Conservation (phyloP, 495 filamentous ascomycete genomes). For the Glutinoglossum americanum region DNA sequence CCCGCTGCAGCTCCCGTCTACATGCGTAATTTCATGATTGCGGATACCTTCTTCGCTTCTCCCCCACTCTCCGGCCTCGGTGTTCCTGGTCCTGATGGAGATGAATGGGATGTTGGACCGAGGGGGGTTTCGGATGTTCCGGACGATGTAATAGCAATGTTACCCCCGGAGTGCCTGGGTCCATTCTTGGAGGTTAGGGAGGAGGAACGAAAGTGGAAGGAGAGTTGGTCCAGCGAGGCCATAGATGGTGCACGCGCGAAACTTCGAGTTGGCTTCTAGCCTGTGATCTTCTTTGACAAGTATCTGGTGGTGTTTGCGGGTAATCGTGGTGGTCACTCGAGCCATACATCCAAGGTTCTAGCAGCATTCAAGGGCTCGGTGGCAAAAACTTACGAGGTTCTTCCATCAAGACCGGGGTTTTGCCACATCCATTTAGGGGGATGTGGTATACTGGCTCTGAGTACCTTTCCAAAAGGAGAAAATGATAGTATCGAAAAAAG, state of each 20-base stretch:
- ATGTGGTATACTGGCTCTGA: too few species aligned
- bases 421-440: too few species aligned
- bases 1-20: conserved; percentile 39
- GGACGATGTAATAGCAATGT: conserved; percentile 42
- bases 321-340: too few species aligned
- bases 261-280: conserved; percentile 25
- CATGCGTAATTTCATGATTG: conserved; percentile 51
- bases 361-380: too few species aligned
- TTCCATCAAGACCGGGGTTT: too few species aligned
- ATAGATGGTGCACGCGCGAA: conserved; percentile 24
- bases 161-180: conserved; percentile 48
- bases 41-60: conserved; percentile 45
- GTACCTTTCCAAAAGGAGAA: too few species aligned
- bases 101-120: conserved; percentile 34
- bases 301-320: too few species aligned
- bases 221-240: conserved; percentile 42
- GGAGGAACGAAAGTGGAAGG: conserved; percentile 49
- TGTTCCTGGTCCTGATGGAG: conserved; percentile 42
- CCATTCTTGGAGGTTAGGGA: conserved; percentile 42
- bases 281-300: too few species aligned
- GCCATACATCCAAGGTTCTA: too few species aligned
- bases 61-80: conserved; percentile 36
- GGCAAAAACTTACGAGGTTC: too few species aligned
- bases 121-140: conserved; percentile 42
- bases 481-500: too few species aligned